Conservation (phyloP, 176 grass and related monocot genomes). For the Aegilops umbellulata region DNA sequence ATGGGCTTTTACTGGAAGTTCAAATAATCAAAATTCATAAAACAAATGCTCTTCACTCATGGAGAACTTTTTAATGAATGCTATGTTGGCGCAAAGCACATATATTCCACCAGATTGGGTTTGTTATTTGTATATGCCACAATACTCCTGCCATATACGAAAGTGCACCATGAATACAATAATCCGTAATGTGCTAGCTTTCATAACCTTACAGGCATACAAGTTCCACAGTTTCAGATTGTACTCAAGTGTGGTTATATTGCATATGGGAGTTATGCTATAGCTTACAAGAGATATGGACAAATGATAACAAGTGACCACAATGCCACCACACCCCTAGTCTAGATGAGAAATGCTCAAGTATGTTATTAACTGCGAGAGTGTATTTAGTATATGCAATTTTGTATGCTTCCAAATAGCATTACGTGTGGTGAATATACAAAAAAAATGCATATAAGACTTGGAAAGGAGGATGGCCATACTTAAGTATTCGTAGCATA, state of each 20-base stretch:
- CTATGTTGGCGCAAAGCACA: not conserved
- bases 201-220: not conserved
- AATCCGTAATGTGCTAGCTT: conserved; percentile 8
- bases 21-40: not conserved
- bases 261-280: not conserved
- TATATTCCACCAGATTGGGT: too few species aligned
- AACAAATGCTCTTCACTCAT: not conserved
- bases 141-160: not conserved
- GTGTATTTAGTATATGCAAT: not conserved
- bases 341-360: not conserved
- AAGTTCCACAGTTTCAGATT: not conserved
- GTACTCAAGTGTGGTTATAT: not conserved
- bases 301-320: not conserved
- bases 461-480: conserved; percentile 24
- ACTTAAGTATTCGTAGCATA: conserved; percentile 98
- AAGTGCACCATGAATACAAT: not conserved
- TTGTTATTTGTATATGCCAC: too few species aligned
- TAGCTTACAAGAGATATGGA: not conserved
- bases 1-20: not conserved
- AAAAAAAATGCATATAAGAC: not conserved
- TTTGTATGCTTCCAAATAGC: conserved; percentile 12
- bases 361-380: not conserved
- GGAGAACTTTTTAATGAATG: not conserved
- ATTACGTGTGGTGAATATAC: not conserved
- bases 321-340: not conserved